Conservation (phyloP, 768 basidiomycete species). For the Pleurotus giganteus region DNA sequence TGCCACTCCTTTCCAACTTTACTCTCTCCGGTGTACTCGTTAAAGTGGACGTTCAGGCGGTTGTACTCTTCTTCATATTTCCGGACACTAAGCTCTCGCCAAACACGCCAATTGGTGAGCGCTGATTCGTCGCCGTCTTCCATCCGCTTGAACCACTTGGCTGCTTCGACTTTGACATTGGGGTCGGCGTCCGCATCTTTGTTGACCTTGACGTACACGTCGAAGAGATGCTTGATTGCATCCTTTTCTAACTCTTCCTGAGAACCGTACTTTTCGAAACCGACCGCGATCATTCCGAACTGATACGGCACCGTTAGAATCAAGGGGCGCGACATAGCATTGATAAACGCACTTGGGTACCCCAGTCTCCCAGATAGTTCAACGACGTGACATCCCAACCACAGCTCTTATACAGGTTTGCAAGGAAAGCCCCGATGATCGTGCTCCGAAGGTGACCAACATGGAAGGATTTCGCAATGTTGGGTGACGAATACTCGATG, state of each 20-base stretch:
- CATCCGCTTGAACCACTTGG: constrained; percentile 91
- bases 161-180: constrained; percentile 71
- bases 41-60: constrained; percentile 86
- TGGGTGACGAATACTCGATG: constrained; percentile 94
- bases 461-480: constrained; percentile 98
- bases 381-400: constrained; percentile 91
- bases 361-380: constrained; percentile 99
- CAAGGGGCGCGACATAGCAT: neutral
- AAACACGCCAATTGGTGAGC: constrained; percentile 85
- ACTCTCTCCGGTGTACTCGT: constrained; percentile 91
- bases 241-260: constrained; percentile 80
- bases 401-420: constrained; percentile 86
- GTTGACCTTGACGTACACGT: constrained; percentile 94
- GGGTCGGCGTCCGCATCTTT: constrained; percentile 75
- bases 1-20: constrained; percentile 72
- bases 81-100: constrained; percentile 88
- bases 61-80: constrained; percentile 90
- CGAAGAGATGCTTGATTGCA: constrained; percentile 91
- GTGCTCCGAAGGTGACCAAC: constrained; percentile 96
- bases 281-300: constrained; percentile 88
- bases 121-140: constrained; percentile 88
- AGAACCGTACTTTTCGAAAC: constrained; percentile 90
- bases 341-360: constrained; percentile 73
- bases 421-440: constrained; percentile 96
- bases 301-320: constrained; percentile 22